phyloP scores from a whole-genome alignment of 2,329 filamentous ascomycete genomes.

The Albifimbria verrucaria region DNA sequence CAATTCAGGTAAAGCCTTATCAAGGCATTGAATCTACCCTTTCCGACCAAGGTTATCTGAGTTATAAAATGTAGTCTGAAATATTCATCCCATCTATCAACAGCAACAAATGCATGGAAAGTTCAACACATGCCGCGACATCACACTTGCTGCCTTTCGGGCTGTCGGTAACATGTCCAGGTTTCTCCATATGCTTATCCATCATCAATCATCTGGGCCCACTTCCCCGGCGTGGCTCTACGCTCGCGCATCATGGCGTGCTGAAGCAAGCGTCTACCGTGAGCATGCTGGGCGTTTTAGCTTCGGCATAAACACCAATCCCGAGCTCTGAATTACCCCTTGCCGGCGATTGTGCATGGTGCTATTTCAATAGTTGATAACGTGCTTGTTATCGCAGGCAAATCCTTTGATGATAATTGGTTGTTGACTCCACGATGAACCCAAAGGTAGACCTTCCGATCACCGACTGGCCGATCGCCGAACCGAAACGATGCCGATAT shows the following conservation, averaged over 20 bases:
- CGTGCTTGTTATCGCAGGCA: background rate
- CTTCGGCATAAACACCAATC: background rate
- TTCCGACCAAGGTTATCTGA: too few relatives aligned
- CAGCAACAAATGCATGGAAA: too few relatives aligned
- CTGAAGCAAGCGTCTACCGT: background rate
- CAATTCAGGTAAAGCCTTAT: too few relatives aligned
- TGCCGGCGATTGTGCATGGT: background rate
- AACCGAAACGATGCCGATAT: background rate
- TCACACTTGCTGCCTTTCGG: background rate
- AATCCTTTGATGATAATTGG: background rate
- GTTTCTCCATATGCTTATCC: background rate
- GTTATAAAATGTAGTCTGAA: too few relatives aligned
- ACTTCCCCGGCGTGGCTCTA: background rate
- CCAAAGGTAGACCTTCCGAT: background rate
- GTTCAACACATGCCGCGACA: background rate
- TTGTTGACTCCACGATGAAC: background rate
- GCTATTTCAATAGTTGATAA: background rate
- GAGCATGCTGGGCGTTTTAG: background rate
- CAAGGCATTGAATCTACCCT: too few relatives aligned
- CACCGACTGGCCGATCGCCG: background rate
- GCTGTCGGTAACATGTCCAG: background rate
- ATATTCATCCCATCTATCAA: too few relatives aligned
- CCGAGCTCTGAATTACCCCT: background rate
- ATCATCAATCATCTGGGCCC: too few relatives aligned
- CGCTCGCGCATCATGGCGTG: background rate